These are phyloP conservation scores for Puccinia horiana DNA, from an alignment of 1,284 basidiomycete species.

Conservation along the genomic window DNA sequence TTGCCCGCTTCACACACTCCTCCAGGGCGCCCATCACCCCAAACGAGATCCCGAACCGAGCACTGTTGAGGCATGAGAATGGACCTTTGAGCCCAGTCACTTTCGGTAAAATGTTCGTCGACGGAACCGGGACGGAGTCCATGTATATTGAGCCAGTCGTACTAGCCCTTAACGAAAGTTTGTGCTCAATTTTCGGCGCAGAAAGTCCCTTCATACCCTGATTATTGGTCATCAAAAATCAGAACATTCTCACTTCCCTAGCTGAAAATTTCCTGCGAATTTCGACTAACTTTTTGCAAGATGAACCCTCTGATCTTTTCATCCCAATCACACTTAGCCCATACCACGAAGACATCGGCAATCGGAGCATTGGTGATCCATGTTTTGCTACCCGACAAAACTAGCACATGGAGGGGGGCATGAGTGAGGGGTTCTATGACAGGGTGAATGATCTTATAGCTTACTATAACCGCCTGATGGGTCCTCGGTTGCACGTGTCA, in stretches of 20 bases:
- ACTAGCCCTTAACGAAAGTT: conserved; percentile 83
- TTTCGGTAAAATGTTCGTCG: conserved; percentile 73
- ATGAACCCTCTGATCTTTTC: conserved; percentile 87
- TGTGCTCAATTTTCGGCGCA: conserved; percentile 87
- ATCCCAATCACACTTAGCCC: conserved; percentile 95
- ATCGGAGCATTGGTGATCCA: conserved; percentile 80
- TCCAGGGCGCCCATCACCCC: conserved; percentile 93
- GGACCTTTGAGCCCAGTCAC: conserved; percentile 76
- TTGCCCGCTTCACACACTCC: conserved; percentile 77
- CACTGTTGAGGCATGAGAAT: conserved; percentile 88
- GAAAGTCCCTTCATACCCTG: conserved; percentile 77
- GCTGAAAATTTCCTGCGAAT: neutral
- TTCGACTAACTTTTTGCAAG: conserved; percentile 72
- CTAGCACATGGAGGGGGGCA: neutral
- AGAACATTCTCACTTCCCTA: neutral
- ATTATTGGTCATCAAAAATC: neutral
- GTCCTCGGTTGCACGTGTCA: conserved; percentile 82
- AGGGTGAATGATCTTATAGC: conserved; percentile 64
- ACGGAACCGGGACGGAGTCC: conserved; percentile 73
- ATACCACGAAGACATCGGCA: conserved; percentile 77
- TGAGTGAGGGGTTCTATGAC: conserved; percentile 60
- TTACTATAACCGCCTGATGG: conserved; percentile 76
- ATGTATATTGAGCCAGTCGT: conserved; percentile 86
- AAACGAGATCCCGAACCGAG: conserved; percentile 88
- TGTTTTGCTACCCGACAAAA: conserved; percentile 46